phyloP scores from a whole-genome alignment of 345 rosid species.

The Streptanthus diversifolius region DNA sequence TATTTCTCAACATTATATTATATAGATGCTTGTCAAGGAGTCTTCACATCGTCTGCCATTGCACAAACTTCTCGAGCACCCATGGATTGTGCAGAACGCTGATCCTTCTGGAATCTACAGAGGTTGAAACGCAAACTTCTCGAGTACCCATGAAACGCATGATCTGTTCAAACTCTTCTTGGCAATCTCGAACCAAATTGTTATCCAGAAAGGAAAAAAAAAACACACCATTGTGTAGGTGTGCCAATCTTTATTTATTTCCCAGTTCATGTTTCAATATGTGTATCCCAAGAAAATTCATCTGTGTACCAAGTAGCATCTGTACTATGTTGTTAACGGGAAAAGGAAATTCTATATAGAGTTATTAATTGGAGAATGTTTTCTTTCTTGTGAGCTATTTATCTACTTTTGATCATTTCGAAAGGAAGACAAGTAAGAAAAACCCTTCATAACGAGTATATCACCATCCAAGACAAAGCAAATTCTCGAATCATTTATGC shows the following conservation, averaged over 20 bases:
- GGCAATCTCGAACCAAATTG: slow-evolving; percentile 18
- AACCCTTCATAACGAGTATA: background rate
- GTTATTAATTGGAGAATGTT: background rate
- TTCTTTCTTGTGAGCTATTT: background rate
- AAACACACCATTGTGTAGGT: slow-evolving; percentile 1
- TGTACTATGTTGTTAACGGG: background rate
- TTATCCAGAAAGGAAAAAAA: background rate
- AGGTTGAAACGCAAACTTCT: slow-evolving; percentile 45
- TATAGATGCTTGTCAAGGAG: slow-evolving; percentile 95
- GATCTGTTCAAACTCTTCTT: slow-evolving; percentile 6
- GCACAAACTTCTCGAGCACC: slow-evolving; percentile 90
- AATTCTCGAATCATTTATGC: too few relatives aligned
- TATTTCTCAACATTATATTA: background rate
- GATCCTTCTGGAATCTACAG: slow-evolving; percentile 85
- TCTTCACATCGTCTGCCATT: slow-evolving; percentile 72
- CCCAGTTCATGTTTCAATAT: slow-evolving; percentile 2
- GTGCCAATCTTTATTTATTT: background rate
- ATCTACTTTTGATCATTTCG: background rate
- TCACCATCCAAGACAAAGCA: background rate
- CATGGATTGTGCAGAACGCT: slow-evolving; percentile 92
- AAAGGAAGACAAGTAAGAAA: background rate
- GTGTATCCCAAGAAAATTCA: background rate
- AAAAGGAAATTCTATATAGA: background rate
- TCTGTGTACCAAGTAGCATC: background rate
- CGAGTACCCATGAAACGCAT: too few relatives aligned